Evolutionary conservation across 805 yeast genomes (phyloP).

Genomic region (Peterozyma xylosa): DNA sequence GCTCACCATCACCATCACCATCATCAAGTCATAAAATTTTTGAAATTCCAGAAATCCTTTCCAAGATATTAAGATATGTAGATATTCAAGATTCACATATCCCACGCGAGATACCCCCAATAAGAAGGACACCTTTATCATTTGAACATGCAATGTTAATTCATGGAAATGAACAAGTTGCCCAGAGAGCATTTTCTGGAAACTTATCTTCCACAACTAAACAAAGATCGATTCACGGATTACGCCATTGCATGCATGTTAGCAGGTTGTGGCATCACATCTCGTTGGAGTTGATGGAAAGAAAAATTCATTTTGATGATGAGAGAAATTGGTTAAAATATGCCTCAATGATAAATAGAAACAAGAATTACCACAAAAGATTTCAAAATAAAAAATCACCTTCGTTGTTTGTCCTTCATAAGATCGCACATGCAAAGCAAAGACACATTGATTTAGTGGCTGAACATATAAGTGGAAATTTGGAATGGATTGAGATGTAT

Average conservation of each 20-base stretch:
- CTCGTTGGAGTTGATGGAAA: constrained; percentile 46
- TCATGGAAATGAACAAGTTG: constrained; percentile 45
- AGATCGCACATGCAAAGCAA: constrained; percentile 49
- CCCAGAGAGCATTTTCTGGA: constrained; percentile 32
- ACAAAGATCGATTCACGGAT: constrained; percentile 17
- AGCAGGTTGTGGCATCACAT: constrained; percentile 57
- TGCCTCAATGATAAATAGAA: constrained; percentile 11
- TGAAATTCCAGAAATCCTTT: constrained; percentile 68
- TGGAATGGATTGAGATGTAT: constrained; percentile 71
- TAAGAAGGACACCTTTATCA: constrained; percentile 63
- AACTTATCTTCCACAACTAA: constrained; percentile 3
- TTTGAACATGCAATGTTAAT: constrained; percentile 61
- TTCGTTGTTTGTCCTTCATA: constrained; percentile 56
- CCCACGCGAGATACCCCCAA: constrained; percentile 57
- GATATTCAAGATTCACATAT: constrained; percentile 31
- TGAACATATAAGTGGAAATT: constrained; percentile 27
- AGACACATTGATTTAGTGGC: constrained; percentile 42
- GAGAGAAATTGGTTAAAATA: constrained; percentile 38
- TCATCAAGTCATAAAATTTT: constrained; percentile 37
- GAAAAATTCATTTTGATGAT: constrained; percentile 46
- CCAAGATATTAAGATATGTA: constrained; percentile 51
- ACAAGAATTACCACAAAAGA: constrained; percentile 5
- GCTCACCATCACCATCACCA: too few relatives aligned
- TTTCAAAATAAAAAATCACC: constrained; percentile 10
- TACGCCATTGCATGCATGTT: constrained; percentile 62